A percentile compares a stretch with the other conserved stretches of the same genome.
Conservation (phyloP, 2,329 filamentous ascomycete species). For the Amylocarpus encephaloides region DNA sequence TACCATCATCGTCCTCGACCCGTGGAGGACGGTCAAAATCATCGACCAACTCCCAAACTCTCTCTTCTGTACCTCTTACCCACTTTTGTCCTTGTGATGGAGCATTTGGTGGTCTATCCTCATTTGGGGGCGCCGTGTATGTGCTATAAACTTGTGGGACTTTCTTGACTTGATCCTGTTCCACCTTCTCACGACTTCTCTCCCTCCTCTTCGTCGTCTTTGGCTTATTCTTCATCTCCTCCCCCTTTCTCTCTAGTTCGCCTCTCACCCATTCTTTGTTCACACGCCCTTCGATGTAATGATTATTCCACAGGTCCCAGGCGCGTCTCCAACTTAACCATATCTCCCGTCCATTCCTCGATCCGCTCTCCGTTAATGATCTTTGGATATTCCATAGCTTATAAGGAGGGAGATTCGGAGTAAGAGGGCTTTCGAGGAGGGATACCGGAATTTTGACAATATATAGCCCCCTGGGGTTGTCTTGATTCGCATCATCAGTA, state of each 20-base stretch:
- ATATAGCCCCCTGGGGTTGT: no score
- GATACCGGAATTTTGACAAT: no score
- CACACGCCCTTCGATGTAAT: constrained; percentile 26
- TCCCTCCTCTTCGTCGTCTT: constrained; percentile 4
- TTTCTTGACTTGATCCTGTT: background rate
- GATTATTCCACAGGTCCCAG: constrained; percentile 30
- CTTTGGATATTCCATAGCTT: no score
- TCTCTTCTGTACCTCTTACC: background rate
- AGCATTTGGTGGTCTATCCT: background rate
- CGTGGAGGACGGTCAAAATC: background rate
- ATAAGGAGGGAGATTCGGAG: no score
- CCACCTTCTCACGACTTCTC: background rate
- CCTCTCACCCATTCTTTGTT: constrained; percentile 19
- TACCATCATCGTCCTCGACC: background rate
- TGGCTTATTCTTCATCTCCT: constrained; percentile 8
- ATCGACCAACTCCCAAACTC: constrained; percentile 6
- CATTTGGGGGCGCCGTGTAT: background rate
- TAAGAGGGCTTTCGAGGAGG: no score
- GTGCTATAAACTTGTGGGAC: no score
- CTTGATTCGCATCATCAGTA: no score
- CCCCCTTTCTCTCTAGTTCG: constrained; percentile 14
- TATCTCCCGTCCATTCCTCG: constrained; percentile 15
- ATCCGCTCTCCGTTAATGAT: no score
- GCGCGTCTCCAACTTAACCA: constrained; percentile 29
- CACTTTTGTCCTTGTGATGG: background rate